Base-by-base conservation (phyloP, 805 yeast species). In the Yarrowia porcina region DNA sequence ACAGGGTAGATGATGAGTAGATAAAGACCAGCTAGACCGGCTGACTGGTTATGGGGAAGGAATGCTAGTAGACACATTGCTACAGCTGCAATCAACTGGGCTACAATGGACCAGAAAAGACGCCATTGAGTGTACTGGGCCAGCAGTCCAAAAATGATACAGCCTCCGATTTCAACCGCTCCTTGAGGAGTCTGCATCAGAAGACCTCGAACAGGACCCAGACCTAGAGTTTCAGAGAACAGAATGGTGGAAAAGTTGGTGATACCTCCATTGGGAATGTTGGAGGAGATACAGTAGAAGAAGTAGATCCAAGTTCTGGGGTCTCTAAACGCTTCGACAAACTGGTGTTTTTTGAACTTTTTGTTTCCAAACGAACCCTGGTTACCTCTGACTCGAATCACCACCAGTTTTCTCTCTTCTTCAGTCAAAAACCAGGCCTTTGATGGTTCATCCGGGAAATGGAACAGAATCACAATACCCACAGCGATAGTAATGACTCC, bases 341-440 rank as follows among this genome's bases (percentile, higher is more conserved):
- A 72, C 70, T 86, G 89, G 54, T 77, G 70, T 76, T 72, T 73
- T 67, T 83, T 83, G 77, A 84, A 83, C 50, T 76, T 73, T 64
- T 74, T 78, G 67, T 79, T 82, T 62, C 87, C 85, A 69, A 81
- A 81, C 42, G 87, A 88, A 66, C 78, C 84, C 67, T 78, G 81
- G 74, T 80, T 83, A 25, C 65, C 66, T 69, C 84, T 78, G 66
- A 81, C 82, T 68, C 86, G 77, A 10, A 45, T 28, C 7, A 45
- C 50, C 12, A 45, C 50, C 25, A 23, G 35, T 8, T 45, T 45
- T 5, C 50, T 21, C 7, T 45, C 50, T 9, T 45, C 50, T 18
- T 45, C 50, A 6, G 18, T 45, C 50, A 45, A 18, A 45, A 45
- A 45, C 50, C 50, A 45, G 23, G 50, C 50, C n/a, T 45, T 45